These are phyloP conservation scores for Periconia sp. DNA, from an alignment of 2,329 filamentous ascomycete species.

Conservation along the genomic window DNA sequence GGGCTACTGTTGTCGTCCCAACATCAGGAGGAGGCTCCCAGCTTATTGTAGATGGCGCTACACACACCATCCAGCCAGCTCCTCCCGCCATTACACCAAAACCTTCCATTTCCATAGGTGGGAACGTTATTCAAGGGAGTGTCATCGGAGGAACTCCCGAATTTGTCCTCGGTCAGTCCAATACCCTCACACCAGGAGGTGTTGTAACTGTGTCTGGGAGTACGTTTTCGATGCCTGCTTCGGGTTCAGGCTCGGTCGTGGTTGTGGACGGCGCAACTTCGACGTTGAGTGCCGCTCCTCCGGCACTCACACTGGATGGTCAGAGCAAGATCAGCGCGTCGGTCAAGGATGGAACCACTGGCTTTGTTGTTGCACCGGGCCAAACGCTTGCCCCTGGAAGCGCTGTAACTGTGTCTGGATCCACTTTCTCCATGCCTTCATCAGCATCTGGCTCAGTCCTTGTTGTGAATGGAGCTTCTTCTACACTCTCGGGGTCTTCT, in stretches of 20 bases:
- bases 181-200: conserved; percentile 6
- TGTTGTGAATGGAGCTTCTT: conserved; percentile 36
- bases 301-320: conserved; percentile 12
- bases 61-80: conserved; percentile 26
- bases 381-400: conserved; percentile 31
- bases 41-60: conserved; percentile 33
- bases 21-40: conserved; percentile 20
- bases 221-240: conserved; percentile 5
- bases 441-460: conserved; percentile 30
- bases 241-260: conserved; percentile 8
- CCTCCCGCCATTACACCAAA: conserved; percentile 11
- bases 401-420: conserved; percentile 29
- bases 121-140: conserved; percentile 1
- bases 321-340: conserved; percentile 14
- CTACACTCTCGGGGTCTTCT: conserved; percentile 13
- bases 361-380: conserved; percentile 20
- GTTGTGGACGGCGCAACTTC: conserved; percentile 25
- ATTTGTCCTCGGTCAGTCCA: conserved; percentile 4
- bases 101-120: conserved; percentile 15
- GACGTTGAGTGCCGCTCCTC: conserved; percentile 24
- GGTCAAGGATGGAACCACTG: conserved; percentile 14
- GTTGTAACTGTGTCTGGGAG: conserved; percentile 8
- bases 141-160: conserved; percentile 4
- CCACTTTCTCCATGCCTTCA: conserved; percentile 27
- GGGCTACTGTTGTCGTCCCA: conserved; percentile 31